phyloP scores from a whole-genome alignment of 2,329 filamentous ascomycete genomes.

The Monosporascus cannonballus region DNA sequence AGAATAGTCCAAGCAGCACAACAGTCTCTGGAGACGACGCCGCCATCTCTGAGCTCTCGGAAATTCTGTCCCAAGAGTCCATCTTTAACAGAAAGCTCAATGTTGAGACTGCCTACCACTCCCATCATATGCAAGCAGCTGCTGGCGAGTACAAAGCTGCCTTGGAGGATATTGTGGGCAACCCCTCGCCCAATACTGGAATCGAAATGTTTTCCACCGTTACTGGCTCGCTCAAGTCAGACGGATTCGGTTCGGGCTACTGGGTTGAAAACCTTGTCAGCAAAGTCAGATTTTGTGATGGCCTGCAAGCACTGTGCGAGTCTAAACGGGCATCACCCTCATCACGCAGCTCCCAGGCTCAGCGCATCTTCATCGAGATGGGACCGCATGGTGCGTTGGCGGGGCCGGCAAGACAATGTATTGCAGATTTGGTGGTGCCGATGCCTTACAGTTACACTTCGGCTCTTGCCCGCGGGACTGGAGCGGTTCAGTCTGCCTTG shows the following conservation, averaged over 20 bases:
- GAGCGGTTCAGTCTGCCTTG: not conserved
- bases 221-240: not conserved
- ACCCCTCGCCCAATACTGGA: not conserved
- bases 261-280: constrained; percentile 5
- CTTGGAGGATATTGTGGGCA: constrained; percentile 4
- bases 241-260: not conserved
- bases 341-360: not conserved
- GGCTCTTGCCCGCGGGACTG: not conserved
- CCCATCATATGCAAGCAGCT: constrained; percentile 11
- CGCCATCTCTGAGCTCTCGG: not conserved
- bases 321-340: not conserved
- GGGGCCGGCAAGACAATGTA: not conserved
- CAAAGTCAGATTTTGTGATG: not conserved
- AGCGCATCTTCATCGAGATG: too few species aligned
- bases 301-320: not conserved
- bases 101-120: constrained; percentile 18
- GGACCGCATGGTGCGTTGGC: too few species aligned
- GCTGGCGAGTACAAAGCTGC: constrained; percentile 9
- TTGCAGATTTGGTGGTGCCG: not conserved
- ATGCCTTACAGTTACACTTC: not conserved
- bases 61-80: not conserved
- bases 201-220: not conserved
- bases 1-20: constrained; percentile 17
- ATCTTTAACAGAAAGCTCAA: constrained; percentile 13
- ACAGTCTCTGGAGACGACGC: constrained; percentile 19